A percentile compares a stretch with the other conserved stretches of the same genome.
These are phyloP conservation scores for Calvatia gigantea DNA, from an alignment of 768 basidiomycete genomes.

Conservation along the genomic window DNA sequence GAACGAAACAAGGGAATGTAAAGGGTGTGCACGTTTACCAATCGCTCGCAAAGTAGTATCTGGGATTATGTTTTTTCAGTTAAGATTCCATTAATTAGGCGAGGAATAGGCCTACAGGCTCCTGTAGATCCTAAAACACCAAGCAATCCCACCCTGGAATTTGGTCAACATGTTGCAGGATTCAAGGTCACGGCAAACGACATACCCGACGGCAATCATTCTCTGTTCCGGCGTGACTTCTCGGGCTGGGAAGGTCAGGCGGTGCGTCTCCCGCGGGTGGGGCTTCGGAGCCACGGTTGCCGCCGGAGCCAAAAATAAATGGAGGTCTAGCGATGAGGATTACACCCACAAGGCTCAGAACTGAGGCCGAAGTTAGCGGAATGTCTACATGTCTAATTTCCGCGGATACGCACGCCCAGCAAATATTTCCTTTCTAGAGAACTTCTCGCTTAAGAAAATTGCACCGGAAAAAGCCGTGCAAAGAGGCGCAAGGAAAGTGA, in stretches of 20 bases:
- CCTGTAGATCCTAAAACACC: slow-evolving; percentile 65
- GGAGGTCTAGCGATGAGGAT: slow-evolving; percentile 78
- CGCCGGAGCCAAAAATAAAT: slow-evolving; percentile 57
- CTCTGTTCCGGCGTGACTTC: slow-evolving; percentile 35
- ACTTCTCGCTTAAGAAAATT: slow-evolving; percentile 57
- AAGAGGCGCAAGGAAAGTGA: slow-evolving; percentile 73
- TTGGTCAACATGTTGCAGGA: neutral
- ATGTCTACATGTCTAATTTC: neutral
- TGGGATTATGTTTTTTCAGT: slow-evolving; percentile 13
- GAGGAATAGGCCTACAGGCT: slow-evolving; percentile 49
- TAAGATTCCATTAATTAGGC: neutral
- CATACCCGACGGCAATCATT: slow-evolving; percentile 58
- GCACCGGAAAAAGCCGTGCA: slow-evolving; percentile 60
- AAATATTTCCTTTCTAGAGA: slow-evolving; percentile 50
- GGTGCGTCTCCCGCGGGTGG: neutral
- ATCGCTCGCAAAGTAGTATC: slow-evolving; percentile 50
- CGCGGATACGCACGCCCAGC: slow-evolving; percentile 36
- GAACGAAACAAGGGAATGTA: slow-evolving; percentile 68
- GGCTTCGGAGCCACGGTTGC: neutral
- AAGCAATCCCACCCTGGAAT: slow-evolving; percentile 51
- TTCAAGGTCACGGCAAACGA: neutral
- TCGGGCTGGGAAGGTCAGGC: slow-evolving; percentile 21
- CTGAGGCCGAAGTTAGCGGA: slow-evolving; percentile 23
- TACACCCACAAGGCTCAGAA: slow-evolving; percentile 71
- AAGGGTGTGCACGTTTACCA: slow-evolving; percentile 65